Base-by-base conservation (phyloP, 2,329 filamentous ascomycete species). In the Apiospora phragmitis region DNA sequence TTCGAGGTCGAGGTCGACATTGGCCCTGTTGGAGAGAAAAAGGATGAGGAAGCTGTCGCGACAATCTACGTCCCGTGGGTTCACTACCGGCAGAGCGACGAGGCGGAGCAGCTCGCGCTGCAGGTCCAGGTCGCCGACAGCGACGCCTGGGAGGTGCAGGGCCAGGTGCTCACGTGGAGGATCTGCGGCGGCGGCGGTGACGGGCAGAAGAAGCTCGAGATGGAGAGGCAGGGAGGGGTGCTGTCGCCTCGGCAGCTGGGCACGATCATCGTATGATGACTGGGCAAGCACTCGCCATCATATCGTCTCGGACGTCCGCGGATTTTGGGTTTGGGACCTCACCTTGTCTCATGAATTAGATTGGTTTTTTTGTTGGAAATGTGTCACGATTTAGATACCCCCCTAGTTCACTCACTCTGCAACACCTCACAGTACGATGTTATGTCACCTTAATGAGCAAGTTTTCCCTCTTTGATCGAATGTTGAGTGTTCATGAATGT, bases 251-350 rank as follows among this genome's bases (percentile, higher is more conserved):
- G 59, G 55, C 21, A 68, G 55, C n/a, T 73, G 35, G 72, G 72
- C 24, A 73, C 72, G 9, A 65, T 73, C 21, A 43, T 73, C 21
- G 47, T n/a, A 32, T 62, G 55, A 62, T 55, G 32, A 7, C 12
- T 47, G 43, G 43, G 43, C 43, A n/a, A n/a, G 3, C 6, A 7
- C 21, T 47, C 18, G 9, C 43, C 18, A 4, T n/a, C 18, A 8
- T 8, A n/a, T 47, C n/a, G 18, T 4, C 21, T 3, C 26, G 29
- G 51, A 18, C 14, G 51, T 8, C 51, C 51, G 51, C 51, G 51
- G 51, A 21, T 21, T 59, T 21, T 26, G 21, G 14, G 69, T 43
- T 67, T 67, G 86, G 21, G 24, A 21, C 18, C 14, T 9, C 59
- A 21, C 32, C 12, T 16, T 2, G 16, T 42, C 12, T 16, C 12